Evolutionary conservation across 495 filamentous ascomycete genomes (phyloP), one percentile per base, ranked within the genome.

Genomic region (Talaromyces trachyspermus): DNA sequence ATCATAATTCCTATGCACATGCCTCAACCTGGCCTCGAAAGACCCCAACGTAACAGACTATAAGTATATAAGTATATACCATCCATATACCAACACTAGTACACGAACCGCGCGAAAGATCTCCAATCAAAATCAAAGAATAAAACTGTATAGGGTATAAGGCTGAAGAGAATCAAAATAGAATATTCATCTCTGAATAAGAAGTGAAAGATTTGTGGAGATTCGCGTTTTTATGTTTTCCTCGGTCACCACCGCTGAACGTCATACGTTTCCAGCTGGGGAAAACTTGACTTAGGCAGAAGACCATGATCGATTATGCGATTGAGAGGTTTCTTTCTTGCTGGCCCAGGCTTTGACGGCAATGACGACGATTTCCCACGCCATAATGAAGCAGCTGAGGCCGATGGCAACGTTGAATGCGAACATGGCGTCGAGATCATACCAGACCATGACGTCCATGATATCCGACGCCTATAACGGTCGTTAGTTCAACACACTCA

Each of bases 311-410:
- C 44, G 44, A 24, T 29, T 30, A 20, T 46, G 44, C 27, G 19
- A 36, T 24, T 46, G 52, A 12, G 52, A 58, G 37, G 62, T 55
- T 60, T 90, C 80, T 49, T 69, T 78, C 54, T 82, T 77, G 12
- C 81, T 63, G 1, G 88, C 88, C 89, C 88, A 95, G 14, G 88
- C 91, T 64, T 95, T 95, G 54, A 96, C 62, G n/a, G 91, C 81
- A 41, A 95, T 77, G 2, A 85, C 61, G 25, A 89, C 43, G 23
- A 90, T 76, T 41, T 83, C 76, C 79, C 86, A 92, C 0, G 89
- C 84, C 88, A 96, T 92, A 27, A 95, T 61, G 54, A 96, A 77
- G 1, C 81, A 83, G 10, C 85, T 84, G 30, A 91, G 58, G 3
- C 91, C 91, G 78, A 95, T 83, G 20, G 81, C 84, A 6, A 96